phyloP scores from a whole-genome alignment of 1,284 basidiomycete species.

The Fomitopsis schrenkii region DNA sequence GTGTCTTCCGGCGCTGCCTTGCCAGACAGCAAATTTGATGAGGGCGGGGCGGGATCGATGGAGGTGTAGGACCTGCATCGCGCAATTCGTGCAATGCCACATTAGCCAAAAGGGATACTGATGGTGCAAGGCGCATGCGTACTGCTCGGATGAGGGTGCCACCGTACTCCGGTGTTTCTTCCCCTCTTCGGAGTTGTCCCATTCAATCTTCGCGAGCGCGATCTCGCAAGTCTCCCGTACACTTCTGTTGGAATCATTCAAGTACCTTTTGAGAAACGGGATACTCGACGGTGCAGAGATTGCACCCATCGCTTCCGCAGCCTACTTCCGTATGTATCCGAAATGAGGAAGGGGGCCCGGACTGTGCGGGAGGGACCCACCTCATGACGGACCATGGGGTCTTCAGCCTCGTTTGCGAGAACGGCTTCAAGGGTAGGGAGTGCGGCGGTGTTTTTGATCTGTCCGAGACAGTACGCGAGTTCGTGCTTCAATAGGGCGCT shows the following conservation, averaged over 20 bases:
- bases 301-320: conserved; percentile 97
- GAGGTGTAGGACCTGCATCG: conserved; percentile 70
- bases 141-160: conserved; percentile 29
- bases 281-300: conserved; percentile 73
- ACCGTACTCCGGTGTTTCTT: conserved; percentile 37
- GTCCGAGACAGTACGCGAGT: conserved; percentile 95
- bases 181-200: conserved; percentile 82
- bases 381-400: conserved; percentile 99
- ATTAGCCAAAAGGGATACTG: too few species aligned
- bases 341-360: neutral
- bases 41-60: conserved; percentile 92
- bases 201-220: conserved; percentile 92
- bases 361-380: conserved; percentile 34
- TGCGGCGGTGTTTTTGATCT: conserved; percentile 76
- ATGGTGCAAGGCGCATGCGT: conserved; percentile 12
- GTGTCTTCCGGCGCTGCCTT: conserved; percentile 45
- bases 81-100: too few species aligned
- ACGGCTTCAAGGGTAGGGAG: conserved; percentile 79
- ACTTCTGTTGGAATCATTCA: conserved; percentile 70
- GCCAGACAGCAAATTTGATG: conserved; percentile 55
- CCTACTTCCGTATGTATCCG: conserved; percentile 40
- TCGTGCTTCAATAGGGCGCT: conserved; percentile 97
- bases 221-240: conserved; percentile 98
- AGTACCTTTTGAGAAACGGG: conserved; percentile 70
- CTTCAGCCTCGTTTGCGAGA: conserved; percentile 67